These are phyloP conservation scores for Xylariaceae sp. DNA, from an alignment of 2,329 filamentous ascomycete genomes.

Conservation along the genomic window DNA sequence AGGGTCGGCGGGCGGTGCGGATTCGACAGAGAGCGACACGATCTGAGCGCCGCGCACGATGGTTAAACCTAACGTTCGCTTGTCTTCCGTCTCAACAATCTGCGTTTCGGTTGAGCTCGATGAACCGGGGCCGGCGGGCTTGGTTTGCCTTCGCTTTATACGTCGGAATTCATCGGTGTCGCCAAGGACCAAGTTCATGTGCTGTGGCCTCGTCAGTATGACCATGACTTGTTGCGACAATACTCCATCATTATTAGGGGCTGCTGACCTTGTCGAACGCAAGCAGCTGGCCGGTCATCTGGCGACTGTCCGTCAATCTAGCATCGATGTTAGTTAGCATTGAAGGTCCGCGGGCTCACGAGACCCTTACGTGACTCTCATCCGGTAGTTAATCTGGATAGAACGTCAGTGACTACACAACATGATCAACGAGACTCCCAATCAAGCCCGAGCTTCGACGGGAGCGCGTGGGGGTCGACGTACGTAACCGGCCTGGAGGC, in stretches of 20 bases:
- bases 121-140: slow-evolving; percentile 60
- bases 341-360: slow-evolving; percentile 2
- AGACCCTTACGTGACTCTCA: slow-evolving; percentile 69
- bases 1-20: slow-evolving; percentile 89
- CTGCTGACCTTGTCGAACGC: slow-evolving; percentile 85
- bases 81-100: slow-evolving; percentile 86
- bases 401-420: slow-evolving; percentile 24
- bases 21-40: slow-evolving; percentile 91
- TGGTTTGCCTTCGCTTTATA: slow-evolving; percentile 77
- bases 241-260: too few relatives aligned
- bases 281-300: slow-evolving; percentile 97
- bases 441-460: slow-evolving; percentile 21
- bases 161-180: slow-evolving; percentile 97
- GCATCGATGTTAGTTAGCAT: slow-evolving; percentile 14
- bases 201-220: slow-evolving; percentile 45
- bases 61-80: slow-evolving; percentile 90
- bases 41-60: slow-evolving; percentile 94
- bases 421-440: slow-evolving; percentile 11
- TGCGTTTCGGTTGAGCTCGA: slow-evolving; percentile 53
- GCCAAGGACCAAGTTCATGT: slow-evolving; percentile 98
- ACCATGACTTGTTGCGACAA: neutral
- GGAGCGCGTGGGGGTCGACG: slow-evolving; percentile 34
- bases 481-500: slow-evolving; percentile 65
- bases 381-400: slow-evolving; percentile 93
- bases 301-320: slow-evolving; percentile 75